phyloP scores from a whole-genome alignment of 83 land plant genomes.

The Diphasiastrum complanatum region DNA sequence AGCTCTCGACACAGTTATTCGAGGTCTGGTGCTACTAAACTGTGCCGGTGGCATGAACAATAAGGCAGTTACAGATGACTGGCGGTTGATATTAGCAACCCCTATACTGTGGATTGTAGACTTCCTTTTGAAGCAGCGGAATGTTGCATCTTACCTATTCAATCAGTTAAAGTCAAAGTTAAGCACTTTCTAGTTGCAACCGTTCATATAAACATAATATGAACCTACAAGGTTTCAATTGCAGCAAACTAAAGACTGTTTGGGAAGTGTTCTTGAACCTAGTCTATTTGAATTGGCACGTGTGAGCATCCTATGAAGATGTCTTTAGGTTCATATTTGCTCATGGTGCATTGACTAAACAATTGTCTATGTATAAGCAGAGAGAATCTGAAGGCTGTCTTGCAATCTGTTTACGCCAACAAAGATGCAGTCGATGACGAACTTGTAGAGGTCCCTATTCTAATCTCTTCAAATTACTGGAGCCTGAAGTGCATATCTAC shows the following conservation, averaged over 20 bases:
- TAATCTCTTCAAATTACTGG: no score
- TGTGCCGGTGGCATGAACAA: conserved; percentile 99
- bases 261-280: no score
- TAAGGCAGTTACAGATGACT: conserved; percentile 92
- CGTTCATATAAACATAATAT: no score
- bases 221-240: no score
- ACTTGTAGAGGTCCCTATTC: conserved; percentile 80
- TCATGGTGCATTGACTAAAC: not conserved
- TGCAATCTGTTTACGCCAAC: conserved; percentile 74
- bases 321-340: not conserved
- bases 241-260: no score
- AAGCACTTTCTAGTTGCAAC: not conserved
- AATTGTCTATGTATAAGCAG: conserved; percentile 31
- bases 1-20: conserved; percentile 39
- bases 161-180: conserved; percentile 67
- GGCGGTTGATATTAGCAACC: conserved; percentile 59
- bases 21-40: conserved; percentile 78
- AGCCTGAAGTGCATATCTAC: no score
- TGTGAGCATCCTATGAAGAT: not conserved
- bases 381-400: conserved; percentile 59
- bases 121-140: conserved; percentile 54
- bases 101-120: conserved; percentile 82
- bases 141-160: conserved; percentile 63
- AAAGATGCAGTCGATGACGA: conserved; percentile 90
- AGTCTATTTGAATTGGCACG: no score